phyloP scores from a whole-genome alignment of 305 asterid species.

The Plantago rigida region DNA sequence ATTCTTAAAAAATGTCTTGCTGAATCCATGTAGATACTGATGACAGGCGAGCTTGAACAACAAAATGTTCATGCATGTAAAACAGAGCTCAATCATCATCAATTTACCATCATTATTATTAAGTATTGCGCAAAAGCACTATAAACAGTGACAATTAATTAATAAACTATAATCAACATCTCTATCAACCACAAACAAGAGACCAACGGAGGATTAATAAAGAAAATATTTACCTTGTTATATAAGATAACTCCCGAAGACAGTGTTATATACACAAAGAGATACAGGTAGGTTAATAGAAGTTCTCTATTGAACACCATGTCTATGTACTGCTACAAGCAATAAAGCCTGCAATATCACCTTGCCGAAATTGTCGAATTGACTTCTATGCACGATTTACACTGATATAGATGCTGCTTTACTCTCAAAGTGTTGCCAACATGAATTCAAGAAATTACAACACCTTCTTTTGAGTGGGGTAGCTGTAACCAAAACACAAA shows the following conservation, averaged over 20 bases:
- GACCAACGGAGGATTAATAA: neutral
- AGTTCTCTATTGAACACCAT: slow-evolving; percentile 75
- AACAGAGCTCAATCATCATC: no score
- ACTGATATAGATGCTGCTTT: slow-evolving; percentile 22
- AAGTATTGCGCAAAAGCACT: no score
- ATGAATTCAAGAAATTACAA: slow-evolving; percentile 6
- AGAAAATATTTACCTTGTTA: slow-evolving; percentile 61
- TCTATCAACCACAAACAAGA: neutral
- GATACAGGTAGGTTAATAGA: slow-evolving; percentile 76
- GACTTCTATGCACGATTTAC: slow-evolving; percentile 22
- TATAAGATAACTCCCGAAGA: slow-evolving; percentile 90
- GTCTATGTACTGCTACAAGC: slow-evolving; percentile 31
- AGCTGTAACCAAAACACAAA: no score
- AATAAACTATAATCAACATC: no score
- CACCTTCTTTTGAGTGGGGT: no score
- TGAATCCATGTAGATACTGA: no score
- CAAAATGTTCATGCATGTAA: no score
- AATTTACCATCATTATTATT: no score
- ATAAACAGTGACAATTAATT: no score
- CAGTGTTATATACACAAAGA: slow-evolving; percentile 62
- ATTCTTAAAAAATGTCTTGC: no score
- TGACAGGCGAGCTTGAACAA: no score
- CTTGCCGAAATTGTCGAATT: slow-evolving; percentile 25
- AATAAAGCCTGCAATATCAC: slow-evolving; percentile 24
- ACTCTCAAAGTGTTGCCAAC: slow-evolving; percentile 18